Evolutionary conservation across 306 rosid species (phyloP).

Genomic region (Fragaria ananassa): DNA sequence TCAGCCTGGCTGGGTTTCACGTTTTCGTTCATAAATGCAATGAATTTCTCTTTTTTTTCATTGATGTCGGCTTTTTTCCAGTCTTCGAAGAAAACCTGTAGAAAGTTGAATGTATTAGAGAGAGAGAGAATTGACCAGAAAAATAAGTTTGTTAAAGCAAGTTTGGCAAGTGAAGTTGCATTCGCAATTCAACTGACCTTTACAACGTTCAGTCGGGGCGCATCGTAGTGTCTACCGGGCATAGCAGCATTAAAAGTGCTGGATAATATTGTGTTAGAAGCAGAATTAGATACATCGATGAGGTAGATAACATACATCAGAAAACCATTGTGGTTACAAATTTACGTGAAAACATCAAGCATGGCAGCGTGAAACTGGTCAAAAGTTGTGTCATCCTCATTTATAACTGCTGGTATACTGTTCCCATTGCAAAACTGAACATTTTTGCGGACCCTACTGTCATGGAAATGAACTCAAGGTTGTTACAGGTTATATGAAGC

Average conservation of each 20-base stretch:
- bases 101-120: constrained; percentile 4
- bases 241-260: constrained; percentile 52
- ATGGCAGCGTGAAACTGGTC: constrained; percentile 43
- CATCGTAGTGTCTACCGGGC: constrained; percentile 63
- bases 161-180: constrained; percentile 3
- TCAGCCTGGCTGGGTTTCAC: constrained; percentile 46
- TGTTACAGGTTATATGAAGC: neutral
- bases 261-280: constrained; percentile 8
- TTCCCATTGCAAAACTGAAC: constrained; percentile 16
- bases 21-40: constrained; percentile 10
- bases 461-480: constrained; percentile 19
- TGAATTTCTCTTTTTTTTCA: neutral
- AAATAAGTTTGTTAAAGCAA: neutral
- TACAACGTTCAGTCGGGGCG: constrained; percentile 32
- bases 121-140: neutral
- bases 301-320: neutral
- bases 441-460: constrained; percentile 42
- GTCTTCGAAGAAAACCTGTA: constrained; percentile 15
- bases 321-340: neutral
- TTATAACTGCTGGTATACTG: constrained; percentile 31
- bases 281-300: neutral
- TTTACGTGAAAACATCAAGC: constrained; percentile 63
- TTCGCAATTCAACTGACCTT: constrained; percentile 27
- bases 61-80: constrained; percentile 7
- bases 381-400: constrained; percentile 10